Evolutionary conservation across 176 grass and related monocot genomes (phyloP).

Genomic region (Aegilops bicornis): DNA sequence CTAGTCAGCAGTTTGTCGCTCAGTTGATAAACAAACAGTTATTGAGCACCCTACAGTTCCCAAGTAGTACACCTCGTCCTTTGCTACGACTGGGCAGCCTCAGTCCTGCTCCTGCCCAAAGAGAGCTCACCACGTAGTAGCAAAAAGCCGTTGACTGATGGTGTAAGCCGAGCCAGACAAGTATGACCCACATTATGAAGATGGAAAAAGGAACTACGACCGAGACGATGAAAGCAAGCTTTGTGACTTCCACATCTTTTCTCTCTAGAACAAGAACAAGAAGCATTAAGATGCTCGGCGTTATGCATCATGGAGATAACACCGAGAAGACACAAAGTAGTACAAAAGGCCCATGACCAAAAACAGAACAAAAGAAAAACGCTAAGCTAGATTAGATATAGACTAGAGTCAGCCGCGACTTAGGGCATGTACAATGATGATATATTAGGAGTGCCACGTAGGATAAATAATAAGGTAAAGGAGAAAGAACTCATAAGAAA

Average conservation of each 20-base stretch:
- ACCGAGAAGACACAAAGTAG: too few relatives aligned
- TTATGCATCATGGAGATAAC: too few relatives aligned
- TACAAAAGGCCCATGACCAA: too few relatives aligned
- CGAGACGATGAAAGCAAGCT: background rate
- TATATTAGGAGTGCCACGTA: too few relatives aligned
- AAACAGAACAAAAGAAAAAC: too few relatives aligned
- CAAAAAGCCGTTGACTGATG: background rate
- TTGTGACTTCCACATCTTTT: background rate
- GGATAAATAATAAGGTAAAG: too few relatives aligned
- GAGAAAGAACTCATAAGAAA: too few relatives aligned
- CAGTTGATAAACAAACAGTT: background rate
- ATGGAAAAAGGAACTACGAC: background rate
- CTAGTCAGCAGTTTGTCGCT: slow-evolving; percentile 18
- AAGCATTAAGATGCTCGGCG: too few relatives aligned
- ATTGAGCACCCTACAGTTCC: background rate
- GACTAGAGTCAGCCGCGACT: too few relatives aligned
- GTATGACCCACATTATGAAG: background rate
- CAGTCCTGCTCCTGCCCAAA: background rate
- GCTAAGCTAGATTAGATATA: too few relatives aligned
- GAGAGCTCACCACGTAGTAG: background rate
- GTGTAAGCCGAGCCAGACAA: background rate
- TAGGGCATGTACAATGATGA: too few relatives aligned
- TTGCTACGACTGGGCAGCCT: background rate
- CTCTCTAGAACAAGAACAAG: too few relatives aligned
- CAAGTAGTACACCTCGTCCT: background rate